Evolutionary conservation across 2,329 filamentous ascomycete species (phyloP), one percentile per base, ranked within the genome.

Genomic region (Nigrospora osmanthi): DNA sequence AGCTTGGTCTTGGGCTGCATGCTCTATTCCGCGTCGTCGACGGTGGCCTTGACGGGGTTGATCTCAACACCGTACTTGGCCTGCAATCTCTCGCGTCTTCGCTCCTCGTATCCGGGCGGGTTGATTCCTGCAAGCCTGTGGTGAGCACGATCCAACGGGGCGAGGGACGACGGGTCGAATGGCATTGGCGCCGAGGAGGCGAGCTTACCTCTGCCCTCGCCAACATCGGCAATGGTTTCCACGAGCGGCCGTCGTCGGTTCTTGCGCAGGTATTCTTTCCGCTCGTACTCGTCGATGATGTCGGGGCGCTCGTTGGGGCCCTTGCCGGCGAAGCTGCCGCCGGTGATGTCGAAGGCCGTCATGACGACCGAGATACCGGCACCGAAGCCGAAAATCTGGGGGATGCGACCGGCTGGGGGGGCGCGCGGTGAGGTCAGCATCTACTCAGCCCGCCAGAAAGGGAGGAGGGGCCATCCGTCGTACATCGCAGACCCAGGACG

Each of bases 11-110:
- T 17, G 34, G 34, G 10, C 17, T 41, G 35, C 23, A 36, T 15
- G 19, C 9, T 48, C 38, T 36, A 38, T 28, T 44, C 35, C 11
- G 42, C 37, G 30, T 32, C 45, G 52, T 78, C 69, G 52, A 67
- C 63, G 40, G 67, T 69, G 37, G 75, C 72, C 47, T 66, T 76
- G 53, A 83, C 78, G 45, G 81, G 77, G 59, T 84, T 79, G 59
- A 95, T 82, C 53, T 95, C 89, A 59, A 94, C 80, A 47, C 89
- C 89, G 60, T 95, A 95, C 66, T 83, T 87, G 68, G 89, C 83
- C 77, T 87, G 83, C 65, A 96, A 76, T 56, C 87, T 78, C 70
- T 89, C 75, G 54, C 81, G 80, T 65, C 90, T 82, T 65, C 90
- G 77, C 73, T 95, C 87, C 56, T 87, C 85, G 62, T 93, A 95